phyloP scores from a whole-genome alignment of 345 rosid species.

The Salix udensis region DNA sequence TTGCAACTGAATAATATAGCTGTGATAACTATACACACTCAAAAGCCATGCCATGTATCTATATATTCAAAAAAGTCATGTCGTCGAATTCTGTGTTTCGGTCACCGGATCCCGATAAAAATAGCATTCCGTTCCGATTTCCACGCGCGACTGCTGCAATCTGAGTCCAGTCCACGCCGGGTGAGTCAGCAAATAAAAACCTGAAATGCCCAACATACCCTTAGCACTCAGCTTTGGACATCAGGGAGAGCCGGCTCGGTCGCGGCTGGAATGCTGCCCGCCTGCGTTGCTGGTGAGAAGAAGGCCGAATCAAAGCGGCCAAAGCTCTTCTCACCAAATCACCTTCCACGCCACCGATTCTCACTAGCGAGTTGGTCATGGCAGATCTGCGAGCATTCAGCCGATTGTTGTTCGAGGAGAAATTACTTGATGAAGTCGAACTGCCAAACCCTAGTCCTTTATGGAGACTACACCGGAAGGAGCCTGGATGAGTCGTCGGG shows the following conservation, averaged over 20 bases:
- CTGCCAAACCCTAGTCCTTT: slow-evolving; percentile 16
- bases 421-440: slow-evolving; percentile 12
- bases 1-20: background rate
- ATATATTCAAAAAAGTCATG: background rate
- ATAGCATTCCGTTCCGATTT: background rate
- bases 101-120: slow-evolving; percentile 12
- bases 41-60: background rate
- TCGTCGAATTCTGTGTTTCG: background rate
- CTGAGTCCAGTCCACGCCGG: background rate
- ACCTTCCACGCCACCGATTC: slow-evolving; percentile 67
- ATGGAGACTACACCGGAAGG: slow-evolving; percentile 76
- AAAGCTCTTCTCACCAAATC: slow-evolving; percentile 56
- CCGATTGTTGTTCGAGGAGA: slow-evolving; percentile 42
- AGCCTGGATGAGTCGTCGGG: slow-evolving; percentile 74
- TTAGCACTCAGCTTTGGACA: slow-evolving; percentile 40
- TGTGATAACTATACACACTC: background rate
- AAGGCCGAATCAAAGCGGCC: slow-evolving; percentile 50
- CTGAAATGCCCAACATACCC: background rate
- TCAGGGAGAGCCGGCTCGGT: slow-evolving; percentile 59
- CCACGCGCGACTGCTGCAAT: slow-evolving; percentile 5
- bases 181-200: background rate
- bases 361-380: slow-evolving; percentile 68
- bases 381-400: slow-evolving; percentile 66
- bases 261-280: slow-evolving; percentile 58
- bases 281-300: slow-evolving; percentile 47